phyloP scores from a whole-genome alignment of 257 asterid species.

The Echium plantagineum region DNA sequence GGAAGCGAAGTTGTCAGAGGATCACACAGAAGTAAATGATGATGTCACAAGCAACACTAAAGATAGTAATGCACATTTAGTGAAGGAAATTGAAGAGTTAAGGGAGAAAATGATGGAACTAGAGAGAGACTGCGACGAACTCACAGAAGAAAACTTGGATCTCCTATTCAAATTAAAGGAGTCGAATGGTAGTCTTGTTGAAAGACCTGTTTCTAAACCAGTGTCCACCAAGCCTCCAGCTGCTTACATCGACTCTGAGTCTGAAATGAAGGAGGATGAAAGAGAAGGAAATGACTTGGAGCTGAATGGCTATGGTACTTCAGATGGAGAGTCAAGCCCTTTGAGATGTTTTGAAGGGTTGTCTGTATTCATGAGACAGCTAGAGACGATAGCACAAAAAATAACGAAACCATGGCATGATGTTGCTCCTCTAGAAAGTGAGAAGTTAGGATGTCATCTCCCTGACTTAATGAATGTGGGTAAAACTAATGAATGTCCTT shows the following conservation, averaged over 20 bases:
- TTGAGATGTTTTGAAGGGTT: slow-evolving; percentile 18
- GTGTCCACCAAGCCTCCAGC: slow-evolving; percentile 29
- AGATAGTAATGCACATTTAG: slow-evolving; percentile 21
- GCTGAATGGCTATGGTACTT: slow-evolving; percentile 11
- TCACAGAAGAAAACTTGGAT: slow-evolving; percentile 79
- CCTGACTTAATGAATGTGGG: slow-evolving; percentile 17
- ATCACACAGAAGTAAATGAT: slow-evolving; percentile 6
- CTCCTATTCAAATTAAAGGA: slow-evolving; percentile 72
- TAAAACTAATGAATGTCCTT: slow-evolving; percentile 11
- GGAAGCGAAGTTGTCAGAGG: slow-evolving; percentile 26
- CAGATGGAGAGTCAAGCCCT: slow-evolving; percentile 16
- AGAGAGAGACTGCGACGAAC: slow-evolving; percentile 76
- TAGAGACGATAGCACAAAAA: slow-evolving; percentile 32
- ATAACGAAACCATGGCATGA: slow-evolving; percentile 34
- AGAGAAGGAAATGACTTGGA: slow-evolving; percentile 24
- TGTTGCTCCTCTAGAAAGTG: slow-evolving; percentile 15
- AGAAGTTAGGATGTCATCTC: slow-evolving; percentile 14
- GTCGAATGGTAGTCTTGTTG: slow-evolving; percentile 15
- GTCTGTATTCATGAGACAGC: slow-evolving; percentile 27
- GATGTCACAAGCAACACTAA: slow-evolving; percentile 14
- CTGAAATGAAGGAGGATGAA: slow-evolving; percentile 48
- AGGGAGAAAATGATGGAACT: slow-evolving; percentile 53
- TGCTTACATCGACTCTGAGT: slow-evolving; percentile 31
- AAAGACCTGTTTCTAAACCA: slow-evolving; percentile 29
- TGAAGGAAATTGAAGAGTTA: slow-evolving; percentile 39